phyloP scores from a whole-genome alignment of 805 yeast species.

The Sugiyamaella chiloensis region DNA sequence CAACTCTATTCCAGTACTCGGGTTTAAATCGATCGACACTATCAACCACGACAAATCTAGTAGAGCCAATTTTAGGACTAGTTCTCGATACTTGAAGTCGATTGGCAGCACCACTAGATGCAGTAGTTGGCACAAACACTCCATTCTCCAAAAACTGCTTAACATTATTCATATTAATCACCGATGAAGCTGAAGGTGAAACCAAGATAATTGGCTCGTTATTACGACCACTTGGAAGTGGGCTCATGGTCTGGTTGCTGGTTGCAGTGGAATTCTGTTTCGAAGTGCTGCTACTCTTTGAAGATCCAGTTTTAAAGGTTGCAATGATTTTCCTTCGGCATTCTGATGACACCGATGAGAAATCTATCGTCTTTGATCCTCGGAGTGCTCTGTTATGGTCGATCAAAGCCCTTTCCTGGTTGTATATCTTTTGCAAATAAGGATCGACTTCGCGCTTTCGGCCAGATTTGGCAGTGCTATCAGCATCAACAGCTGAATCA shows the following conservation, averaged over 20 bases:
- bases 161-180: conserved; percentile 61
- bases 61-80: conserved; percentile 55
- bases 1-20: conserved; percentile 97
- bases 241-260: conserved; percentile 8
- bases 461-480: not conserved
- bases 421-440: conserved; percentile 44
- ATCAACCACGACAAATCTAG: conserved; percentile 77
- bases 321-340: conserved; percentile 31
- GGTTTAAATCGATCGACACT: conserved; percentile 87
- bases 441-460: conserved; percentile 44
- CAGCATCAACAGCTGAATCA: conserved; percentile 8
- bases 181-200: conserved; percentile 76
- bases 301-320: conserved; percentile 17
- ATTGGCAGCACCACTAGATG: conserved; percentile 34
- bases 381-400: conserved; percentile 42
- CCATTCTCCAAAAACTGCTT: conserved; percentile 74
- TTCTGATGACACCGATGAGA: conserved; percentile 34
- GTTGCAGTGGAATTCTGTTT: conserved; percentile 1
- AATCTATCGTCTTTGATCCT: conserved; percentile 37
- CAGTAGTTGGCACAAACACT: conserved; percentile 49
- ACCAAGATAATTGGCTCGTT: conserved; percentile 68
- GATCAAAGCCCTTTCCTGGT: conserved; percentile 41
- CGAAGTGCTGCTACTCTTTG: not conserved
- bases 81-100: conserved; percentile 53
- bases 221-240: conserved; percentile 20